Conservation (phyloP, 345 rosid species). For the Acer yangbiense region DNA sequence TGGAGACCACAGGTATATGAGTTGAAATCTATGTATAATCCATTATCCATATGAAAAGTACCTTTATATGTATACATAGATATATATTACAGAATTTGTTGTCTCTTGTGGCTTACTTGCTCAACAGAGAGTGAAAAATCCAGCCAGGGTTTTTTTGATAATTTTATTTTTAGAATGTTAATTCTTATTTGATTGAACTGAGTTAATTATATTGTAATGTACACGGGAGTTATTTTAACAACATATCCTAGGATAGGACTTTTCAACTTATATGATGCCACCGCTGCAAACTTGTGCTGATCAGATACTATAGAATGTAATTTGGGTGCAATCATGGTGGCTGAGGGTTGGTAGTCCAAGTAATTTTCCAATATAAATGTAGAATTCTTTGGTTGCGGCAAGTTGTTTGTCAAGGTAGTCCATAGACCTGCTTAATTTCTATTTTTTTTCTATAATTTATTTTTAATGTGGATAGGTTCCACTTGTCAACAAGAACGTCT, state of each 20-base stretch:
- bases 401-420: not conserved
- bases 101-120: not conserved
- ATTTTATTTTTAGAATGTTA: not conserved
- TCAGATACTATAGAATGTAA: not conserved
- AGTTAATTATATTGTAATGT: not conserved
- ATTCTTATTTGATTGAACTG: not conserved
- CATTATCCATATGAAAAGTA: not conserved
- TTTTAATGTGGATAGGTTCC: slow-evolving; percentile 47
- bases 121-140: not conserved
- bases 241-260: not conserved
- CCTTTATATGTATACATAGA: not conserved
- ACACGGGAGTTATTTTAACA: too few species aligned
- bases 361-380: not conserved
- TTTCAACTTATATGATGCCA: not conserved
- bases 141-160: not conserved
- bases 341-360: not conserved
- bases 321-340: not conserved
- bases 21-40: not conserved
- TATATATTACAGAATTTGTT: not conserved
- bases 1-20: slow-evolving; percentile 84
- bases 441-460: not conserved
- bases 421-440: not conserved
- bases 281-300: not conserved
- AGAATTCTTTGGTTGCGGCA: not conserved
- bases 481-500: slow-evolving; percentile 76